Base-by-base conservation (phyloP, 176 grass and related monocot species). In the Secale cereale region DNA sequence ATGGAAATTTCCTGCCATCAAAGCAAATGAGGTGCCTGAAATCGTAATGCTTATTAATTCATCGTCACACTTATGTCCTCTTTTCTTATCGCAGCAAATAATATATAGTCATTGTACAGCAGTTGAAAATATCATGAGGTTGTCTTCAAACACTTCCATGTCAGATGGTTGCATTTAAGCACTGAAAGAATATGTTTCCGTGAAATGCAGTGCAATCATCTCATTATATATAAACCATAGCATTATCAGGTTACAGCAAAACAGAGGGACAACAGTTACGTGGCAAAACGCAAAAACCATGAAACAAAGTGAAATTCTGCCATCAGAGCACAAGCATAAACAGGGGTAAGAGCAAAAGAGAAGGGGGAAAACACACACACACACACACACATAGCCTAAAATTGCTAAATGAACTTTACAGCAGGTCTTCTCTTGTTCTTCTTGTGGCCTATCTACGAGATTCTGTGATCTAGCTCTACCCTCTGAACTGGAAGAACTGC, bases 341-440 rank as follows among this genome's bases (percentile, higher is more conserved):
- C 59, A 60, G 23, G 70, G 82, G 79, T 86, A 82, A 43, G 26
- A 70, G 22, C 41, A 81, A 77, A 36, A 29, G 8, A 2, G 2
- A 30, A 14, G 1, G 41, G 41, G 41, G 5, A 2, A 69, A 61
- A 78, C 40, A 41, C 40, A 41, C 40, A 48, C 45, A 48, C 14
- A 7, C 46, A 7, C 48, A 52, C 48, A 25, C 40, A 83, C 54
- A 74, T 11, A 23, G 7, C 76, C 28, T 72, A 22, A 60, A 82
- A 80, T 74, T 36, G 14, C 43, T 91, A 86, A 78, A 68, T 72
- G 27, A 88, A 89, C 86, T 91, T 77, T 91, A 86, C 86, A 91
- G 10, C 56, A 82, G 52, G 36, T 76, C 39, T 76, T 74, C 72
- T 78, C 46, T 87, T 63, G 9, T 61, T 69, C 69, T 46, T 69